Base-by-base conservation (phyloP, 352 stramenopile species). In the Phytophthora pinifolia region DNA sequence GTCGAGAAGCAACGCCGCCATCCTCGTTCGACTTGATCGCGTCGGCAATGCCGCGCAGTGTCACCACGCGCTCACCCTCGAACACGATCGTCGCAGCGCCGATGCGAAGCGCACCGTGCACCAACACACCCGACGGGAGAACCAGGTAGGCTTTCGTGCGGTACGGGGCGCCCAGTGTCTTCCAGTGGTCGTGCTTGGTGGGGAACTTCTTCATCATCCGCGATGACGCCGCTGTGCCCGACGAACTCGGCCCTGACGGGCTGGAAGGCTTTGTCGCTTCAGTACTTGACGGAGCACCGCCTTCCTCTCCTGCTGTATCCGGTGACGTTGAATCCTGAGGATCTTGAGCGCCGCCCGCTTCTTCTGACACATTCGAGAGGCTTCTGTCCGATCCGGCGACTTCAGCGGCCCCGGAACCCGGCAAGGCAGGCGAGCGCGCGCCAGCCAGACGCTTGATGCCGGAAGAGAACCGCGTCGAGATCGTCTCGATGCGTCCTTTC, bases 111-210 rank as follows among this genome's bases (percentile, higher is more conserved):
- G 79, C 78, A 42, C 83, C 83, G 44, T 86, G 81, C 7, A 94
- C 75, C 54, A 92, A 72, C 4, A 89, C 57, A 15, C 83, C 83
- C 0, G 76, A 91, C 9, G 81, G 76, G 2, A 94, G 57, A 15
- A 92, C 67, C 27, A 94, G 54, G 63, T 94, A 94, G 9, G 81
- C 70, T 37, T 89, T 89, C 3, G 81, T 94, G n/a, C 76, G 69
- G 57, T 88, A 92, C 13, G 70, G 70, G 6, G 72, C 72, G 4
- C 69, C 71, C 8, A 90, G 43, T 4, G 67, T 80, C 51, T 83
- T 84, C 81, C 81, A 92, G 31, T 89, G 81, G 1, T 89, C 81
- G 32, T 76, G 77, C 38, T 69, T 74, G 25, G 63, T 78, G 17
- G 65, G 61, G 18, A 71, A 65, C 12, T 65, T 69, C 12, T 74